Base-by-base conservation (phyloP, 306 rosid genomes). In the Malus sylvestris region DNA sequence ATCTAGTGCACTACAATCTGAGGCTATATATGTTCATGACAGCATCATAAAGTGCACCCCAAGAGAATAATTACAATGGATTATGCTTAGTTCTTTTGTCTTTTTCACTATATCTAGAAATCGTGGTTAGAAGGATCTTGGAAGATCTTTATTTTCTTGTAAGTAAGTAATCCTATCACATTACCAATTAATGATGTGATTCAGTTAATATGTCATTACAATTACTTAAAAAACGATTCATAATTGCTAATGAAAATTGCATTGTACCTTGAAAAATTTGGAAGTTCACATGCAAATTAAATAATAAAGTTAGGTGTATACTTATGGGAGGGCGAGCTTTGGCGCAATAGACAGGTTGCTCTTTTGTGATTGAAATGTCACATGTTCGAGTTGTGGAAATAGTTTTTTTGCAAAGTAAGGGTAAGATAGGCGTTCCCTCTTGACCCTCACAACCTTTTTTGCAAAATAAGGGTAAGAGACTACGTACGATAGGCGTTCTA, bases 281-380 rank as follows among this genome's bases (percentile, higher is more conserved):
- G 15, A 57, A 72, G 23, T 38, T 72, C 76, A 72, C 67, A 57
- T 72, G 67, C 53, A 72, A 72, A 62, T 9, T 58, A 19, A 72
- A 55, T 55, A n/a, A 20, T 19, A 14, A 46, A 49, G 55, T 14
- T 15, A 49, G 8, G 20, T 49, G 16, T 15, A 15, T 15, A 49
- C 15, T 14, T 35, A 6, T 35, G 8, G 2, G 40, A 35, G 40
- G 8, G 8, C 8, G 40, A 35, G 40, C 40, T 6, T 35, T 38
- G 42, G 42, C 10, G 2, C 42, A 38, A 38, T 38, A 0, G 42
- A 38, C 0, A 38, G 2, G 42, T 38, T 38, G 2, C 9, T 38
- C 2, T 7, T 6, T 38, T 38, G 42, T 38, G 10, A 38, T 8
- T 38, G 42, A 38, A 38, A 38, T 7, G 10, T 38, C 42, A 38